These are phyloP conservation scores for Nicotiana rustica DNA, from an alignment of 305 asterid genomes.

Conservation along the genomic window DNA sequence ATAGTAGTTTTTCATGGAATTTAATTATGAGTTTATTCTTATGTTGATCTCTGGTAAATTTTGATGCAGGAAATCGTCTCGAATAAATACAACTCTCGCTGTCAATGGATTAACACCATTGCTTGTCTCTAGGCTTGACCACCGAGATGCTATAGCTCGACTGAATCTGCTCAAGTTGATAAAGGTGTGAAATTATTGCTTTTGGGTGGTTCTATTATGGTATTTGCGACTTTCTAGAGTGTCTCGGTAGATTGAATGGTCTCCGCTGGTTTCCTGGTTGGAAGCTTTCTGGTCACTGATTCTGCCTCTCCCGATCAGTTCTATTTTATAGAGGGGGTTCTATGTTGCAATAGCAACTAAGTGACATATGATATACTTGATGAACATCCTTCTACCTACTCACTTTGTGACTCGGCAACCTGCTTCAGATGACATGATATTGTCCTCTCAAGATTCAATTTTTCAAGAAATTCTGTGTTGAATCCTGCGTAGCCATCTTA, in stretches of 20 bases:
- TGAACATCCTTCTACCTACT: background rate
- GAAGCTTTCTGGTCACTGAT: background rate
- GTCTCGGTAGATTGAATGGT: conserved; percentile 8
- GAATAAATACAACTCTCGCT: conserved; percentile 94
- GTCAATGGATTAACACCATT: conserved; percentile 96
- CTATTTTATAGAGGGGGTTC: background rate
- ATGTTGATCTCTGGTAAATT: conserved; percentile 30
- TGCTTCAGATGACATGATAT: conserved; percentile 1
- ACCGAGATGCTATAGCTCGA: conserved; percentile 98
- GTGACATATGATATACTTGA: conserved; percentile 26
- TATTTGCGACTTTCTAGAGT: background rate
- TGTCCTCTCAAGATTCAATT: background rate
- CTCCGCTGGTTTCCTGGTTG: background rate
- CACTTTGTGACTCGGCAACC: conserved; percentile 3
- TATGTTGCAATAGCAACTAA: conserved; percentile 8
- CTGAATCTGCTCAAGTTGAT: conserved; percentile 88
- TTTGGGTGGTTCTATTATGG: conserved; percentile 29
- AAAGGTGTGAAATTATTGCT: conserved; percentile 62
- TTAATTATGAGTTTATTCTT: conserved; percentile 3
- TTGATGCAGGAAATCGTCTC: conserved; percentile 92
- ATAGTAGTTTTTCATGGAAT: background rate
- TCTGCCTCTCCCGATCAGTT: conserved; percentile 28
- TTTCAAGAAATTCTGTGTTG: background rate
- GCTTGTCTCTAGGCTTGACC: conserved; percentile 89
- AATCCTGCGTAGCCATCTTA: background rate